Percentiles rank a stretch among this genome's conserved stretches.
phyloP scores from a whole-genome alignment of 495 filamentous ascomycete species.

The Lasiosphaeriaceae sp. region DNA sequence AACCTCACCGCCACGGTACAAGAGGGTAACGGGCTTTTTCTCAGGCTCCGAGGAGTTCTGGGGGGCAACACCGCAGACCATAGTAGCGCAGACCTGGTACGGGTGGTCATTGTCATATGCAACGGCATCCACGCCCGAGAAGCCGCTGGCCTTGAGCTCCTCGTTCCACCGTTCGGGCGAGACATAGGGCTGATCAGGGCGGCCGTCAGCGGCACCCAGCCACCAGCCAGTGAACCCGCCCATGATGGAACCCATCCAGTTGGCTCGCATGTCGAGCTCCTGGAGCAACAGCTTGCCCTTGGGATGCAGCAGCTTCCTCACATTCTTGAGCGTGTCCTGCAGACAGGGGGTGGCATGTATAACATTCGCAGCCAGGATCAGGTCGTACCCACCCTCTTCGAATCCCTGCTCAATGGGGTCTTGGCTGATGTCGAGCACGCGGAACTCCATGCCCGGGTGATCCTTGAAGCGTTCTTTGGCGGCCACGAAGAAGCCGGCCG shows the following conservation, averaged over 20 bases:
- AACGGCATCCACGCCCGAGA: constrained; percentile 37
- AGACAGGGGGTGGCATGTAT: constrained; percentile 47
- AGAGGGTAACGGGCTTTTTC: no score
- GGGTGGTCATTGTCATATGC: no score
- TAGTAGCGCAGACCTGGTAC: no score
- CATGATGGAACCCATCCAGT: constrained; percentile 6
- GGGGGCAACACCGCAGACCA: no score
- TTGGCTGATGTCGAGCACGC: constrained; percentile 41
- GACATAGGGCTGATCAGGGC: constrained; percentile 31
- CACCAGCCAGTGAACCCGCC: constrained; percentile 15
- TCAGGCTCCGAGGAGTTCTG: no score
- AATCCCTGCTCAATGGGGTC: constrained; percentile 42
- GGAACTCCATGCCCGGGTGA: constrained; percentile 37
- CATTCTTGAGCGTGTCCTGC: constrained; percentile 35
- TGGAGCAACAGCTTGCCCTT: constrained; percentile 37
- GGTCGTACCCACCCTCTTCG: constrained; percentile 39
- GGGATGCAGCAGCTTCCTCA: constrained; percentile 43
- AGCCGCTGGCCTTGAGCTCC: constrained; percentile 31
- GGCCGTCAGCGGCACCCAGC: constrained; percentile 34
- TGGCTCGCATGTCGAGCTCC: no score
- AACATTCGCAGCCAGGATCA: constrained; percentile 41
- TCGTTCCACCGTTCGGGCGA: constrained; percentile 35
- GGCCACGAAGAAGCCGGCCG: constrained; percentile 35
- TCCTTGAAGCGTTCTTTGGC: constrained; percentile 7
- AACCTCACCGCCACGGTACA: no score